These are phyloP conservation scores for Penicillium macrosclerotiorum DNA, from an alignment of 495 filamentous ascomycete species.

Conservation along the genomic window DNA sequence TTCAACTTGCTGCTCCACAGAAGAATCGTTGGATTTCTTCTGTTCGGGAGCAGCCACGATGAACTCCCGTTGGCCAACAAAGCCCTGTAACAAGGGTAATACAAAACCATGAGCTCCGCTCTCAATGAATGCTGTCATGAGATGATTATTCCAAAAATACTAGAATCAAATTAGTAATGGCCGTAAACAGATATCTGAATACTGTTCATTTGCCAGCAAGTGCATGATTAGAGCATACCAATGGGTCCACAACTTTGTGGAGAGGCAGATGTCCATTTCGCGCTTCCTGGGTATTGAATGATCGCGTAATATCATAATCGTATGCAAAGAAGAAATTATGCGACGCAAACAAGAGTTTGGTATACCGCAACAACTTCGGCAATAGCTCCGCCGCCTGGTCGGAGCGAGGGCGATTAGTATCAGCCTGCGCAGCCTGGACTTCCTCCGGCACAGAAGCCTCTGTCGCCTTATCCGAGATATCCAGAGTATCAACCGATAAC, in stretches of 20 bases:
- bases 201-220: not conserved
- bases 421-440: slow-evolving; percentile 26
- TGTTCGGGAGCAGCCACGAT: slow-evolving; percentile 47
- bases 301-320: slow-evolving; percentile 82
- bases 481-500: slow-evolving; percentile 4
- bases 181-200: not conserved
- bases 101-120: slow-evolving; percentile 59
- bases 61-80: slow-evolving; percentile 86
- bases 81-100: slow-evolving; percentile 89
- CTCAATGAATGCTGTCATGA: slow-evolving; percentile 72
- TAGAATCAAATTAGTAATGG: slow-evolving; percentile 31
- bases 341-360: slow-evolving; percentile 75
- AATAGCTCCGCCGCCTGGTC: slow-evolving; percentile 52
- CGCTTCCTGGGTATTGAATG: slow-evolving; percentile 47
- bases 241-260: slow-evolving; percentile 68
- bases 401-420: slow-evolving; percentile 25
- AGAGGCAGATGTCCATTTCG: slow-evolving; percentile 54
- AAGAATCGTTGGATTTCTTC: slow-evolving; percentile 10
- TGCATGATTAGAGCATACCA: slow-evolving; percentile 42
- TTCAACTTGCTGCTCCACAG: slow-evolving; percentile 25
- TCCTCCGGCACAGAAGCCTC: slow-evolving; percentile 16
- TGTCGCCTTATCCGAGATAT: slow-evolving; percentile 10
- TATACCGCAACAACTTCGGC: slow-evolving; percentile 80
- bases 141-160: slow-evolving; percentile 89
- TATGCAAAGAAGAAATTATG: slow-evolving; percentile 91